Evolutionary conservation across 2,329 filamentous ascomycete genomes (phyloP).

Genomic region (Tolypocladium ovalisporum): DNA sequence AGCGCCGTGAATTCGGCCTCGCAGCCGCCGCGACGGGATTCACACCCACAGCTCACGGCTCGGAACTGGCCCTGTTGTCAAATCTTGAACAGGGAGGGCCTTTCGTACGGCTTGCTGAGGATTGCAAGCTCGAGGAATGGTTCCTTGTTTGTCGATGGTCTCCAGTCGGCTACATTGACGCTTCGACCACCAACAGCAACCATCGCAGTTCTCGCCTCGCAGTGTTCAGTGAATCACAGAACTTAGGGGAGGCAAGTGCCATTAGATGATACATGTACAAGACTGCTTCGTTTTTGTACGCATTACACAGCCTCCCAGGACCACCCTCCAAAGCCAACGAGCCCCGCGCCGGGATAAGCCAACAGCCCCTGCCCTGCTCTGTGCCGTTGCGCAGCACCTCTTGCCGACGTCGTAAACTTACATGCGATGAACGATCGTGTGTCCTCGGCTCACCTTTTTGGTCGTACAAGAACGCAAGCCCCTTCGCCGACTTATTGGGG

Average conservation of each 20-base stretch:
- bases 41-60: background rate
- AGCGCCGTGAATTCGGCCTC: background rate
- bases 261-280: constrained; percentile 8
- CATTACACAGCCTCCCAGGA: background rate
- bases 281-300: background rate
- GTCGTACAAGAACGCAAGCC: background rate
- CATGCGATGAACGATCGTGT: background rate
- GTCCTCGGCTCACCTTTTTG: background rate
- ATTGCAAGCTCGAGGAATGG: background rate
- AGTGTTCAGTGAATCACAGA: background rate
- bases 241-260: constrained; percentile 3
- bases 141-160: background rate
- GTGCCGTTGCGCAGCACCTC: background rate
- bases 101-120: too few species aligned
- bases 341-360: background rate
- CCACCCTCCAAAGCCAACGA: background rate
- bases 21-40: background rate
- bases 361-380: background rate
- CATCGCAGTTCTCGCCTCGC: background rate
- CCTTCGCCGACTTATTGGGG: constrained; percentile 12
- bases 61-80: background rate
- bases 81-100: too few species aligned
- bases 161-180: background rate
- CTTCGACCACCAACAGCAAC: background rate
- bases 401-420: background rate